phyloP scores from a whole-genome alignment of 2,329 filamentous ascomycete genomes.

The Albifimbria verrucaria region DNA sequence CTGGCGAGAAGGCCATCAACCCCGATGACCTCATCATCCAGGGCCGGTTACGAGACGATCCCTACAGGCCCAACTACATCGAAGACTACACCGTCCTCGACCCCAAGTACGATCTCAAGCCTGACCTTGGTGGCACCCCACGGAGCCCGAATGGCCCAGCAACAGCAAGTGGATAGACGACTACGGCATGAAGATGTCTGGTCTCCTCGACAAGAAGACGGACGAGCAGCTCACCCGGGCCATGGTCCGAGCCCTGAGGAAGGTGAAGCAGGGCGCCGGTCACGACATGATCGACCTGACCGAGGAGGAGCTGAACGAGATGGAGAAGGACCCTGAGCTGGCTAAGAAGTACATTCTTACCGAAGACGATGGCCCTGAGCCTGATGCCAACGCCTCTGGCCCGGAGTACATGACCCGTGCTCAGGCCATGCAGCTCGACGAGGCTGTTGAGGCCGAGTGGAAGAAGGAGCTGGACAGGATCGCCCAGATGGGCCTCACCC shows the following conservation, averaged over 20 bases:
- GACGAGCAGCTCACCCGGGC: conserved; percentile 38
- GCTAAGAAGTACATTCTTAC: conserved; percentile 33
- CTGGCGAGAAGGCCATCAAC: conserved; percentile 74
- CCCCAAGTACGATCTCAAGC: conserved; percentile 72
- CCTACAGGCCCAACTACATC: conserved; percentile 69
- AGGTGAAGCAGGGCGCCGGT: conserved; percentile 38
- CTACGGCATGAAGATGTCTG: conserved; percentile 46
- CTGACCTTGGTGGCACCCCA: conserved; percentile 44
- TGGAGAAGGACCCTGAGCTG: conserved; percentile 37
- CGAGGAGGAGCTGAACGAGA: conserved; percentile 41
- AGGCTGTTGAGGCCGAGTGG: conserved; percentile 33
- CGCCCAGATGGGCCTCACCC: conserved; percentile 23
- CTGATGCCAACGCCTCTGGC: conserved; percentile 19
- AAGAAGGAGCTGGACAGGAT: conserved; percentile 35
- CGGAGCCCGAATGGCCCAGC: conserved; percentile 55
- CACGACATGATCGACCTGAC: conserved; percentile 46
- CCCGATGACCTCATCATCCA: conserved; percentile 71
- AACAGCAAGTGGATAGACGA: conserved; percentile 58
- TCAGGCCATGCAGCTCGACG: conserved; percentile 33
- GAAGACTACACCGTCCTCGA: conserved; percentile 79
- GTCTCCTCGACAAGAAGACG: conserved; percentile 39
- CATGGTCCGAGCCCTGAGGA: conserved; percentile 38
- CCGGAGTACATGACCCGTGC: conserved; percentile 27
- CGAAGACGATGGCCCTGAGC: conserved; percentile 21
- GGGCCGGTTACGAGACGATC: conserved; percentile 68